Evolutionary conservation across 2,329 filamentous ascomycete species (phyloP), one percentile per base, ranked within the genome.

Genomic region (Metarhizium brunneum): DNA sequence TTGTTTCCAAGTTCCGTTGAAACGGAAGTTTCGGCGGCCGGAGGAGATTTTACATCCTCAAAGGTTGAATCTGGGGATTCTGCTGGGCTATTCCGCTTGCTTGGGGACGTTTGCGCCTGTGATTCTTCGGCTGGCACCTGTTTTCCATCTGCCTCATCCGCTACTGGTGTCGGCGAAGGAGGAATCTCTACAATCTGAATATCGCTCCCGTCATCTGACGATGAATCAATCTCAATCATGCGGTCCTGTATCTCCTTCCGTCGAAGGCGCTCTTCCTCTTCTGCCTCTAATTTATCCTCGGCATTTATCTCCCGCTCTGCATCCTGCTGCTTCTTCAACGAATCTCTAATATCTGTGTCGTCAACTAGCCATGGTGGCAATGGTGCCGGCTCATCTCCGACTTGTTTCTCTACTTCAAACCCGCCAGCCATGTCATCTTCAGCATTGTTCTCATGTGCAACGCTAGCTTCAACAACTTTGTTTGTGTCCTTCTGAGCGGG

Each of bases 361-460:
- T 84, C 80, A 2, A 74, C 72, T 64, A 94, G 80, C 89, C 89
- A 94, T 0, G 89, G 89, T 1, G 89, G 89, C 7, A 92, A 66
- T 0, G 86, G 85, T n/a, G 74, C 76, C 1, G 80, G 74, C 3
- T 67, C 69, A 67, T 77, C 68, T 58, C 76, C 65, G 62, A 68
- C 64, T 10, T 68, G 65, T 3, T 62, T 56, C 25, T 78, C 76
- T 60, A 75, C 81, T 55, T 86, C 80, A 63, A 91, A 90, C 0
- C 86, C 87, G 25, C 86, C 86, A 42, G 82, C 79, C 57, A 74
- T 69, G 6, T 81, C 78, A 53, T 80, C 78, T 53, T 80, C 70
- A 0, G 68, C 65, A 3, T 61, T 62, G 29, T 69, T 59, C 7
- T 64, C 62, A 0, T 56, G 54, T 14, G 68, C 47, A 14, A 60